Percentiles rank a stretch among this genome's conserved stretches.
Conservation (phyloP, 2,329 filamentous ascomycete genomes). For the Eutypa lata region DNA sequence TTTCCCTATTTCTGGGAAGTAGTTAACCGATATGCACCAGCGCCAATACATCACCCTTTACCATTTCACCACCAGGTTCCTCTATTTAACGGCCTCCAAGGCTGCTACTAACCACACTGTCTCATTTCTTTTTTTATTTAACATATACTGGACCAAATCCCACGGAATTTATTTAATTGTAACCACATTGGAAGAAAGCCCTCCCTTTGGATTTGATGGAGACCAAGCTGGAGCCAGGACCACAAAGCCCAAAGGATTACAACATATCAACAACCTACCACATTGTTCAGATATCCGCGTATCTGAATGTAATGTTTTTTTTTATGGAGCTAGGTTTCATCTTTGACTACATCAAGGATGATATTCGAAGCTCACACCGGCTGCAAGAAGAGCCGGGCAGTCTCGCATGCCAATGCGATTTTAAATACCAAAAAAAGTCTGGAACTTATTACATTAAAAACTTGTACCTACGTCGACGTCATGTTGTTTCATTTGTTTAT, state of each 20-base stretch:
- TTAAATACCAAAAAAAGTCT: constrained; percentile 10
- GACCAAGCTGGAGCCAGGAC: not conserved
- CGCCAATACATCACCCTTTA: constrained; percentile 46
- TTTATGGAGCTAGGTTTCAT: not conserved
- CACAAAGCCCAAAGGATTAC: not conserved
- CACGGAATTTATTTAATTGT: not conserved
- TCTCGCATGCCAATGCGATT: constrained; percentile 1
- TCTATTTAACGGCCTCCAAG: constrained; percentile 49
- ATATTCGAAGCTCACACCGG: not conserved
- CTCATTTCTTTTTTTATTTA: not conserved
- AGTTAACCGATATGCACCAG: constrained; percentile 48
- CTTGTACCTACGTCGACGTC: constrained; percentile 25
- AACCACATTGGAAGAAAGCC: not conserved
- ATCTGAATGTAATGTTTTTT: not conserved
- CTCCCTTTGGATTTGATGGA: not conserved
- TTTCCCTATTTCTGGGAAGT: constrained; percentile 49
- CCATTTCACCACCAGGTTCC: constrained; percentile 53
- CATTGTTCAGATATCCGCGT: not conserved
- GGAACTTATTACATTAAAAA: constrained; percentile 15
- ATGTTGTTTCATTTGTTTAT: constrained; percentile 25
- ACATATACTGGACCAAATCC: not conserved
- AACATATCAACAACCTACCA: not conserved
- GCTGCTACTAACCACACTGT: constrained; percentile 40
- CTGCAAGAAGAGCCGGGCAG: not conserved
- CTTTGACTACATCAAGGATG: not conserved